Percentiles rank a stretch among this genome's conserved stretches.
These are phyloP conservation scores for Stemphylium beticola DNA, from an alignment of 2,329 filamentous ascomycete genomes.

Conservation along the genomic window DNA sequence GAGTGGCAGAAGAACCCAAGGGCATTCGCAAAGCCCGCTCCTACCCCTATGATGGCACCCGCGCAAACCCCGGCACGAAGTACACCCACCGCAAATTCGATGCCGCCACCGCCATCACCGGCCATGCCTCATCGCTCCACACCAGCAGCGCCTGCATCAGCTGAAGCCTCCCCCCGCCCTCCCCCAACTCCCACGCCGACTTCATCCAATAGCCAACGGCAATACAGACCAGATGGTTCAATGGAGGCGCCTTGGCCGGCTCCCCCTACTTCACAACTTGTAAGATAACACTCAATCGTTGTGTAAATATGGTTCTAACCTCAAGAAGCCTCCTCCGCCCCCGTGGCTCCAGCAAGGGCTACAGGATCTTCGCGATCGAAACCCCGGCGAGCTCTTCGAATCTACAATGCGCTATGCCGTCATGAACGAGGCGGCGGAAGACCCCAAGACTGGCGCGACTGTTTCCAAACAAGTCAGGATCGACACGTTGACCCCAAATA, in stretches of 20 bases:
- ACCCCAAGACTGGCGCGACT: slow-evolving; percentile 62
- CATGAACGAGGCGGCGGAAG: slow-evolving; percentile 64
- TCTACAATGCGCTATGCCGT: slow-evolving; percentile 89
- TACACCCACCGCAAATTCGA: slow-evolving; percentile 60
- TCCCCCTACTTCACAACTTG: slow-evolving; percentile 64
- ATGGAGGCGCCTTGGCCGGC: slow-evolving; percentile 69
- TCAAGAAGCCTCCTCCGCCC: slow-evolving; percentile 76
- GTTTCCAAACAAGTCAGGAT: slow-evolving; percentile 59
- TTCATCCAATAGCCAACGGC: slow-evolving; percentile 40
- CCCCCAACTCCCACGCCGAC: slow-evolving; percentile 48
- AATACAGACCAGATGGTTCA: slow-evolving; percentile 59
- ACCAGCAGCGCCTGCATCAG: slow-evolving; percentile 27
- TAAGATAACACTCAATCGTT: slow-evolving; percentile 54
- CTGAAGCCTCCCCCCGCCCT: slow-evolving; percentile 39
- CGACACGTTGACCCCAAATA: slow-evolving; percentile 53
- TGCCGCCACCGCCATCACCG: slow-evolving; percentile 62
- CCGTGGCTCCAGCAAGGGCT: slow-evolving; percentile 81
- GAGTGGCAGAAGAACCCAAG: slow-evolving; percentile 66
- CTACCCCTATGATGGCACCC: slow-evolving; percentile 54
- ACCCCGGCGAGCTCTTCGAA: slow-evolving; percentile 85
- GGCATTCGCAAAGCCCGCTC: slow-evolving; percentile 51
- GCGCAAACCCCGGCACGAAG: slow-evolving; percentile 55
- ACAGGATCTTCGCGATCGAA: slow-evolving; percentile 69
- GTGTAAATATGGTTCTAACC: slow-evolving; percentile 21
- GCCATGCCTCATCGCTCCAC: slow-evolving; percentile 47